Base-by-base conservation (phyloP, 305 asterid genomes). In the Fraxinus nigra region DNA sequence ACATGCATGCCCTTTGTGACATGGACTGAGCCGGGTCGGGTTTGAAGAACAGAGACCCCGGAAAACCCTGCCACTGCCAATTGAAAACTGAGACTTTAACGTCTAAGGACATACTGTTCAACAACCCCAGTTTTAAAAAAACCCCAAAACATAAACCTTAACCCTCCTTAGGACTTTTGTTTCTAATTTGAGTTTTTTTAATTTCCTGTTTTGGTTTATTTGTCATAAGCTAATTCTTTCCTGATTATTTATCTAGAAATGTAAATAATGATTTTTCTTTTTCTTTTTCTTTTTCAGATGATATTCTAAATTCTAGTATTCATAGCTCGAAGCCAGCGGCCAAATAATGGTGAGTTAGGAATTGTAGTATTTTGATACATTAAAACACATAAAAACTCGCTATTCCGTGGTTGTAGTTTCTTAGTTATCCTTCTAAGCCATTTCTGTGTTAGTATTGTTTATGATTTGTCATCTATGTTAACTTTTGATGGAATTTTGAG, bases 281-380 rank as follows among this genome's bases (percentile, higher is more conserved):
- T 37, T 37, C 32, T 43, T 78, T 35, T 59, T 83, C 24, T 77
- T 75, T 88, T 83, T 76, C 87, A 89, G 91, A 74, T 79, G 33
- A 51, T 77, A 1, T 35, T 59, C 63, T 77, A 79, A 73, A 73
- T 77, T 80, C 67, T 13, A 75, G 32, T 48, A 63, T 76, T 79
- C 38, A 74, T 79, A 74, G 83, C 13, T 65, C 79, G 85, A 82
- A 79, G 81, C 54, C 40, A n/a, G 75, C 59, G 67, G 81, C 69
- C 81, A 46, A 18, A 78, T 22, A 35, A 89, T 89, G 92, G 92
- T 89, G 81, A 78, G 89, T 82, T 80, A 38, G 16, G 54, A 48
- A 22, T 69, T 80, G 18, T 56, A 56, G 33, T 65, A 51, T 75
- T 77, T 75, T 77, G 73, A 28, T 2, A 34, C 30, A 38, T 79